Percentiles rank a stretch among this genome's conserved stretches.
These are phyloP conservation scores for Westerdykella aurantiaca DNA, from an alignment of 2,329 filamentous ascomycete genomes.

Conservation along the genomic window DNA sequence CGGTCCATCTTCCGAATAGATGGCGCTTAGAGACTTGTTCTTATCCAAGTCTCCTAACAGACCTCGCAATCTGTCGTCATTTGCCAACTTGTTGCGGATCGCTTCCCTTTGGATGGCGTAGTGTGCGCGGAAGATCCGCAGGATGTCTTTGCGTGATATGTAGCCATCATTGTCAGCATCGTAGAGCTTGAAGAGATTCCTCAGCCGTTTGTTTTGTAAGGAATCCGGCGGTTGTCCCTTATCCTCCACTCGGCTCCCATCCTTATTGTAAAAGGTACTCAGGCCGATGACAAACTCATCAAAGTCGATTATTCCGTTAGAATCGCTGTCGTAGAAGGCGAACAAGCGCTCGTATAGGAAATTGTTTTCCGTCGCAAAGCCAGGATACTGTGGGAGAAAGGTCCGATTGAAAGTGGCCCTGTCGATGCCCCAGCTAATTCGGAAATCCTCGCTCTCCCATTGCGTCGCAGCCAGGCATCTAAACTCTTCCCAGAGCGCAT, in stretches of 20 bases:
- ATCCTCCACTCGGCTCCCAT: slow-evolving; percentile 39
- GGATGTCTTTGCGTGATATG: slow-evolving; percentile 77
- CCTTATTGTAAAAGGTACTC: slow-evolving; percentile 51
- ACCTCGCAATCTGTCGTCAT: slow-evolving; percentile 44
- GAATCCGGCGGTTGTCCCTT: slow-evolving; percentile 43
- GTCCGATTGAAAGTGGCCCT: slow-evolving; percentile 88
- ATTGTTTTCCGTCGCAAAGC: slow-evolving; percentile 71
- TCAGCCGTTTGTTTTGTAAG: slow-evolving; percentile 5
- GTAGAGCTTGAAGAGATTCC: slow-evolving; percentile 77
- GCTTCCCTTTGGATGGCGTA: slow-evolving; percentile 87
- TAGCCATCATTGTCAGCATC: slow-evolving; percentile 86
- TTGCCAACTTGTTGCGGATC: slow-evolving; percentile 73
- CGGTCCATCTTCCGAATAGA: too few relatives aligned
- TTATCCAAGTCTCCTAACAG: slow-evolving; percentile 11
- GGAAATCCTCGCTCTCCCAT: slow-evolving; percentile 74
- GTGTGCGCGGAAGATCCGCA: slow-evolving; percentile 87
- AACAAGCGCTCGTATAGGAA: slow-evolving; percentile 96
- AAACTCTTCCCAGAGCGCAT: slow-evolving; percentile 96
- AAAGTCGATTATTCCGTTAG: slow-evolving; percentile 84
- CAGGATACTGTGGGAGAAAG: slow-evolving; percentile 78
- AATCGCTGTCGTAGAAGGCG: slow-evolving; percentile 88
- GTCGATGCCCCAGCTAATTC: slow-evolving; percentile 78
- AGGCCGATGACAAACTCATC: slow-evolving; percentile 84
- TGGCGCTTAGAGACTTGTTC: slow-evolving; percentile 51
- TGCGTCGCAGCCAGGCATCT: slow-evolving; percentile 85